Base-by-base conservation (phyloP, 306 rosid genomes). In the Adenanthera pavonina region DNA sequence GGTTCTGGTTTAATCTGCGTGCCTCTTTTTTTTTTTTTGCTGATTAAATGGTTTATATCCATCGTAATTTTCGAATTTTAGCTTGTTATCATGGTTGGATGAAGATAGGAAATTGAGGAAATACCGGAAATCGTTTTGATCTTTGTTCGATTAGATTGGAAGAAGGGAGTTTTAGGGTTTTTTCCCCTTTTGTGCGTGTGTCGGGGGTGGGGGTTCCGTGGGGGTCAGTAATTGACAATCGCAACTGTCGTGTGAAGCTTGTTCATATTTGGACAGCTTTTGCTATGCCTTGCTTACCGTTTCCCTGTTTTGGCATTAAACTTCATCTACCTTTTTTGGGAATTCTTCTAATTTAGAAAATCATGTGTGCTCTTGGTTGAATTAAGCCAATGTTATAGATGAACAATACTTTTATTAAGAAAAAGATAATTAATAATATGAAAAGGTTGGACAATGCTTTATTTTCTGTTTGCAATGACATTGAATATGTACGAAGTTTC, bases 1-100 rank as follows among this genome's bases (percentile, higher is more conserved):
- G 78, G 78, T 40, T 74, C 56, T 19, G 14, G 34, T 74, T 74
- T 54, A 11, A 56, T 74, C 62, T 19, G 49, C 33, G 49, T 12
- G 68, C n/a, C 43, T 51, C 7, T 38, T 40, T 17, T 25, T 1
- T 25, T 56, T 19, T 40, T 40, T 25, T 59, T n/a, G 34, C 35
- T n/a, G 65, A 52, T 73, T 52, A n/a, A 52, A 53, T 17, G 30
- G 8, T 51, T 15, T 51, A 16, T 49, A 6, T 34, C 9, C 38
- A 19, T 54, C 17, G 2, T 72, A 52, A 15, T 19, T 0, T 7
- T 7, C 20, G 3, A 51, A 51, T 72, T 72, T 7, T 16, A 10
- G 14, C 25, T 33, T 16, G 2, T 52, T 35, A 13, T 34, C 17
- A 34, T 36, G 30, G 10, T 34, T n/a, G 9, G 77, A 30, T 10